These are phyloP conservation scores for Diaporthe capsici DNA, from an alignment of 2,329 filamentous ascomycete species.

Conservation along the genomic window DNA sequence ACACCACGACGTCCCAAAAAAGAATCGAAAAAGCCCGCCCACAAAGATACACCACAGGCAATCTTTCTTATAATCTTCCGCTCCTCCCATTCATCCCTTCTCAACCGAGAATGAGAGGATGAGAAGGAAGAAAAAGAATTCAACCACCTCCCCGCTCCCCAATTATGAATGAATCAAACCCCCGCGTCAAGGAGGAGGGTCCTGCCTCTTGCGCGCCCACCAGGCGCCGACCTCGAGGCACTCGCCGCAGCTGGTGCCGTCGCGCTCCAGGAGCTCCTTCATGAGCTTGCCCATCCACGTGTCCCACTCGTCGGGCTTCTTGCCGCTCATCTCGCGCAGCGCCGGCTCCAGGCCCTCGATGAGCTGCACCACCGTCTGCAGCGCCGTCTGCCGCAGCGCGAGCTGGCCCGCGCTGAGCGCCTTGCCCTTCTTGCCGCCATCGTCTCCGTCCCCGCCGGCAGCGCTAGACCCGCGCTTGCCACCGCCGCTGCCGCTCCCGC, in stretches of 20 bases:
- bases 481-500: slow-evolving; percentile 34
- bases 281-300: slow-evolving; percentile 91
- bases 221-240: slow-evolving; percentile 90
- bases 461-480: slow-evolving; percentile 24
- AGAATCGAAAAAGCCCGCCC: slow-evolving; percentile 8
- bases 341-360: slow-evolving; percentile 89
- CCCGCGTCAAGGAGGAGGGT: slow-evolving; percentile 8
- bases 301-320: slow-evolving; percentile 94
- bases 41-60: background rate
- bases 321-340: slow-evolving; percentile 84
- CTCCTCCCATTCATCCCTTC: too few species aligned
- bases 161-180: background rate
- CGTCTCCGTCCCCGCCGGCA: slow-evolving; percentile 34
- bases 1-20: slow-evolving; percentile 11
- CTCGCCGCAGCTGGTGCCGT: slow-evolving; percentile 85
- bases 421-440: slow-evolving; percentile 56
- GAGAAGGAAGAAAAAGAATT: background rate
- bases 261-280: slow-evolving; percentile 83
- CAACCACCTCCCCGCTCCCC: background rate
- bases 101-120: background rate
- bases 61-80: background rate
- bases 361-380: slow-evolving; percentile 84
- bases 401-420: slow-evolving; percentile 77
- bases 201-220: slow-evolving; percentile 81
- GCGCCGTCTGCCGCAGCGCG: slow-evolving; percentile 82